A percentile compares a stretch with the other conserved stretches of the same genome.
Conservation (phyloP, 2,329 filamentous ascomycete species). For the Blumeria graminis region DNA sequence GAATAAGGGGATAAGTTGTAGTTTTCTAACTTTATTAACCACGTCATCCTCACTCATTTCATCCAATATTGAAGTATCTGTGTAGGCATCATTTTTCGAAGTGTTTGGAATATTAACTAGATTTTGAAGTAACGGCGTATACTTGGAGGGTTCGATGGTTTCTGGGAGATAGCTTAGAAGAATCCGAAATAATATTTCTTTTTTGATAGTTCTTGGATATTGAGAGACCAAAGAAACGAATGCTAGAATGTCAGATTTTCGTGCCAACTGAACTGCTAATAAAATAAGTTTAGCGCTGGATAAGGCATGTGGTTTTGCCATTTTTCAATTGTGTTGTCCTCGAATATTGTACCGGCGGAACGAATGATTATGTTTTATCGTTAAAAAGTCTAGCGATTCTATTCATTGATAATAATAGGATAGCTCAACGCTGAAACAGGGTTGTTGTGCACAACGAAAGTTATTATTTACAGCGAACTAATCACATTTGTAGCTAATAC, state of each 20-base stretch:
- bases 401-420: too few relatives aligned
- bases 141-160: conserved; percentile 34
- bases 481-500: too few relatives aligned
- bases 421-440: too few relatives aligned
- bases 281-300: conserved; percentile 46
- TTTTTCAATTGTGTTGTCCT: conserved; percentile 5
- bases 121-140: conserved; percentile 34
- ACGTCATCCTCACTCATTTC: conserved; percentile 38
- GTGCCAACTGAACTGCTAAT: conserved; percentile 45
- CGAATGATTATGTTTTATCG: neutral
- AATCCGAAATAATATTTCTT: conserved; percentile 44
- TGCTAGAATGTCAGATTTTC: conserved; percentile 36
- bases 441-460: too few relatives aligned
- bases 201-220: conserved; percentile 31
- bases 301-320: conserved; percentile 19
- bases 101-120: conserved; percentile 17
- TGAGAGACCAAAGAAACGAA: conserved; percentile 34
- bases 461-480: too few relatives aligned
- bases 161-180: conserved; percentile 59
- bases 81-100: conserved; percentile 17
- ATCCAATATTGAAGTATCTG: conserved; percentile 32
- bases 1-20: conserved; percentile 34
- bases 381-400: too few relatives aligned
- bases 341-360: conserved; percentile 3
- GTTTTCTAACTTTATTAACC: conserved; percentile 34